Evolutionary conservation across 164 flowering plant species (phyloP), one percentile per base, ranked within the genome.

Genomic region (Litsea cubeba): DNA sequence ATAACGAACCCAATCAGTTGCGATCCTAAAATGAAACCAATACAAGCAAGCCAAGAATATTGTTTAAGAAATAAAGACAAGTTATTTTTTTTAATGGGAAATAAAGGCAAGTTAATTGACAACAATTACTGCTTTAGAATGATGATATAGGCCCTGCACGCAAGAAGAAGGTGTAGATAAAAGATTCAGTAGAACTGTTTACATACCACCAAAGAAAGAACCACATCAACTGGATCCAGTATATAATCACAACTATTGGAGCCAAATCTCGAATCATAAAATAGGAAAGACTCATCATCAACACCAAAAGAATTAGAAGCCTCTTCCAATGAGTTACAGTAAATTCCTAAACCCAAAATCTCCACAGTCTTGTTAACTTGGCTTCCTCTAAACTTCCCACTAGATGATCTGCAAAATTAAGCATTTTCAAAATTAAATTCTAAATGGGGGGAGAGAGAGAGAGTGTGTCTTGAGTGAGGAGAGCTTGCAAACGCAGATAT

Each of bases 201-300:
- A 35, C 92, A 74, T 90, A 94, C 98, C 97, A 77, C 78, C 58
- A 94, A 85, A 69, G 91, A 84, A 35, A 88, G 69, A 7, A 87
- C 82, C 3, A 86, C 85, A 82, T 90, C 86, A 72, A 90, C 72
- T 40, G 95, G 97, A 25, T 84, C 79, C 80, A 95, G 74, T 26
- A 95, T 68, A 74, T 83, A 80, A 72, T 86, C 82, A 71, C 62
- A 40, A 35, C 74, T 65, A 58, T 79, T 75, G 54, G 76, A 78
- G 72, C 76, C 87, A 66, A n/a, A 69, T 18, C 51, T 54, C 54
- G 66, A 74, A 76, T 57, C 72, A 50, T 24, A 68, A 75, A 22
- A 72, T 32, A 62, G 50, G 46, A 76, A 71, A 17, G 77, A 80
- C 54, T 72, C 81, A 76, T 68, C 60, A 26, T 75, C 84, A 74